These are phyloP conservation scores for Coemansia sp. DNA, from an alignment of 192 early-diverging fungal species.

Conservation along the genomic window DNA sequence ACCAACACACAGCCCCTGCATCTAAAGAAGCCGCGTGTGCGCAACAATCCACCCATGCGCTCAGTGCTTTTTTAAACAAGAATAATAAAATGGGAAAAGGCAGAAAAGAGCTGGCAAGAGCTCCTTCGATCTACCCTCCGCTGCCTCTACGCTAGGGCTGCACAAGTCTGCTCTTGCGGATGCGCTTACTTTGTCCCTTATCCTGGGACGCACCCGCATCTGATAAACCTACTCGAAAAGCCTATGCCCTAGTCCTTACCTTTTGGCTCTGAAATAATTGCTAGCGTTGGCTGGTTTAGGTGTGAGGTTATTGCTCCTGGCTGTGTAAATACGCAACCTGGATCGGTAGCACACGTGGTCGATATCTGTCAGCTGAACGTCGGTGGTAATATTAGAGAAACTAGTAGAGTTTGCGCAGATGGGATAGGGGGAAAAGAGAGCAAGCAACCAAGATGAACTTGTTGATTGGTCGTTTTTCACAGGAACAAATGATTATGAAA, in stretches of 20 bases:
- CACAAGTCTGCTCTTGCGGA: no score
- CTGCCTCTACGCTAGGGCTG: no score
- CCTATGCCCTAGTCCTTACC: no score
- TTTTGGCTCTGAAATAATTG: not conserved
- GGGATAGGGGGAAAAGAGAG: not conserved
- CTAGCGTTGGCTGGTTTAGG: not conserved
- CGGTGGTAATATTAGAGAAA: not conserved
- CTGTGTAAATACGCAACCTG: not conserved
- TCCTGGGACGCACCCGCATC: no score
- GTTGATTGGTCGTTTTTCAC: not conserved
- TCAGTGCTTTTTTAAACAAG: not conserved
- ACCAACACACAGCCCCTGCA: not conserved
- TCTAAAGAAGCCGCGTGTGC: not conserved
- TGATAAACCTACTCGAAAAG: no score
- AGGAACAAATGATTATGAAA: no score
- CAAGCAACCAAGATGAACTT: not conserved
- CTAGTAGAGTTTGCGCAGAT: not conserved
- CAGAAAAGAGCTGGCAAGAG: not conserved
- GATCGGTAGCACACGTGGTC: constrained; percentile 1
- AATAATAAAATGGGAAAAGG: not conserved
- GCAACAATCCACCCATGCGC: constrained; percentile 4
- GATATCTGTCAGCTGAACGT: not conserved
- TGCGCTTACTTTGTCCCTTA: no score
- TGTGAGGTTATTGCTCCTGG: not conserved
- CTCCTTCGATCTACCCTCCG: no score